Evolutionary conservation across 768 basidiomycete genomes (phyloP).

Genomic region (Boletus rex-veris): DNA sequence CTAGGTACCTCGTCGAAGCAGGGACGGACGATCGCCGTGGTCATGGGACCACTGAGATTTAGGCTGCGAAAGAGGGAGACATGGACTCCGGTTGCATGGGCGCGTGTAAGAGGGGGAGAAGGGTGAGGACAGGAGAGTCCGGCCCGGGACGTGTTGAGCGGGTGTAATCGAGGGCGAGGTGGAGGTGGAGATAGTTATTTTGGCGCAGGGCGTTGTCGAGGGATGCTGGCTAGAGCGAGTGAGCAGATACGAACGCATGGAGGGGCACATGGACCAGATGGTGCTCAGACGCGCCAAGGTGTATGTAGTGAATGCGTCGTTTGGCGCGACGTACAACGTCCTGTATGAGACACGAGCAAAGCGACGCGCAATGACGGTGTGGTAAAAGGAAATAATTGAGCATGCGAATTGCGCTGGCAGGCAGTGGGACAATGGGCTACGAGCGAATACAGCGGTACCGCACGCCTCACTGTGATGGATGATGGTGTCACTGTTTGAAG

Average conservation of each 20-base stretch:
- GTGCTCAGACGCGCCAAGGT: conserved; percentile 76
- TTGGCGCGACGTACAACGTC: conserved; percentile 74
- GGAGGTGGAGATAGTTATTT: conserved; percentile 60
- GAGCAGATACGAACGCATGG: too few species aligned
- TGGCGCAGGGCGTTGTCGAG: conserved; percentile 55
- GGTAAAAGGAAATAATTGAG: conserved; percentile 60
- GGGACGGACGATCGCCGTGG: conserved; percentile 80
- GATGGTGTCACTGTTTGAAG: too few species aligned
- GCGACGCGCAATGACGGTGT: conserved; percentile 48
- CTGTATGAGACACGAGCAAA: conserved; percentile 35
- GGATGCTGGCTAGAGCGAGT: too few species aligned
- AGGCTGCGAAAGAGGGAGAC: conserved; percentile 88
- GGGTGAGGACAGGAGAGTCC: conserved; percentile 59
- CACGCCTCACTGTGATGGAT: too few species aligned
- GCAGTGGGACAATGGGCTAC: conserved; percentile 46
- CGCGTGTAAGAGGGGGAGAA: conserved; percentile 66
- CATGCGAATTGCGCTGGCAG: conserved; percentile 49
- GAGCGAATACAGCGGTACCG: too few species aligned
- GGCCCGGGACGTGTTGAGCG: conserved; percentile 73
- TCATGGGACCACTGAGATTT: conserved; percentile 68
- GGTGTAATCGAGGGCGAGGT: conserved; percentile 78
- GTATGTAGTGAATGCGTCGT: too few species aligned
- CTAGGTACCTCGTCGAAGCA: conserved; percentile 97
- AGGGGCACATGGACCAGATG: conserved; percentile 61
- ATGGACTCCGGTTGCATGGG: conserved; percentile 69